Base-by-base conservation (phyloP, 2,329 filamentous ascomycete genomes). In the Aspergillus sp. region DNA sequence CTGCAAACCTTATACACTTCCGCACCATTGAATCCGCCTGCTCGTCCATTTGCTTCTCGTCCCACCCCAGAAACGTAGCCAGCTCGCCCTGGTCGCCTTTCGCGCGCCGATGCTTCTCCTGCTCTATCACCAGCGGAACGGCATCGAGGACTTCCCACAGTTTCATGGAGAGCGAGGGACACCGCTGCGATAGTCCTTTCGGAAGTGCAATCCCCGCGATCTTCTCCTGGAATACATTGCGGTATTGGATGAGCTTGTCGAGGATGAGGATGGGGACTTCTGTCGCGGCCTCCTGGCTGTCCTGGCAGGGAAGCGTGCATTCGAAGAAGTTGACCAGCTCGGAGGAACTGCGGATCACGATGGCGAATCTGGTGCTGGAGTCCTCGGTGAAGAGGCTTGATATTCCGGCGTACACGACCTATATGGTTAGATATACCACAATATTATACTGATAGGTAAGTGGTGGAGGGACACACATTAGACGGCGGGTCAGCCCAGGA, bases 11-110 rank as follows among this genome's bases (percentile, higher is more conserved):
- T 61, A 91, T 81, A 69, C 87, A 90, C 75, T 91, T 91, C 62
- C 90, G 81, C 2, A 86, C 88, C 82, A 91, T 88, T 1, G 87
- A 89, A 68, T 93, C 90, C 1, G 90, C 89, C 70, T 90, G 86
- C 70, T 93, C 90, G 66, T 92, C 90, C 4, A 91, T 81, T 21
- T 80, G 76, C 68, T 86, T 84, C 31, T 75, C 72, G 46, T 80
- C 75, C 79, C 81, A 83, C 59, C 54, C 58, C 44, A 52, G 58
- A 63, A 41, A 64, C 49, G 65, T 76, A 66, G 69, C 39, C n/a
- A 52, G 15, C 39, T 59, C 44, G 2, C 52, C 56, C 11, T 39
- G 43, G 23, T 61, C 59, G 9, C 47, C n/a, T 2, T 33, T n/a
- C 4, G 21, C 48, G 12, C 35, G 12, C 35, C 15, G 35, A 1